Percentiles rank a stretch among this genome's conserved stretches.
phyloP scores from a whole-genome alignment of 2,329 filamentous ascomycete species.

The Bimuria novae-zelandiae region DNA sequence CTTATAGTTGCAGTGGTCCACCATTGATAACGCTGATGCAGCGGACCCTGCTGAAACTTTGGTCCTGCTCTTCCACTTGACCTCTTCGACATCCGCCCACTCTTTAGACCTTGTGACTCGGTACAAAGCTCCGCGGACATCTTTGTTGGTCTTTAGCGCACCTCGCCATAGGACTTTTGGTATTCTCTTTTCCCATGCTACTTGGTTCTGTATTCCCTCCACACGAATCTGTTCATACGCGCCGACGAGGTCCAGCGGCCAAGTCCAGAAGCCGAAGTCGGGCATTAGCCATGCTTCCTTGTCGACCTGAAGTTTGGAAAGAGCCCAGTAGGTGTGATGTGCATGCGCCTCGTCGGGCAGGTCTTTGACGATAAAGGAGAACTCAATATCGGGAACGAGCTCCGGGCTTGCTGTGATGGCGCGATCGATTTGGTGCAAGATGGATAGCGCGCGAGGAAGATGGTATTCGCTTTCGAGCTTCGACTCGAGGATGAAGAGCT shows the following conservation, averaged over 20 bases:
- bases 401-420: constrained; percentile 57
- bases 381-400: constrained; percentile 56
- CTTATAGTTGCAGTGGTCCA: constrained; percentile 35
- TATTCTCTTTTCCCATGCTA: constrained; percentile 21
- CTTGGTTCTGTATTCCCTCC: constrained; percentile 14
- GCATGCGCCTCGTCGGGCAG: constrained; percentile 18
- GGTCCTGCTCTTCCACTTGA: constrained; percentile 19
- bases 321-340: constrained; percentile 19
- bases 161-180: constrained; percentile 39
- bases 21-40: constrained; percentile 19
- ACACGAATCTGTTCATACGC: constrained; percentile 19
- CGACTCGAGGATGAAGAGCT: constrained; percentile 42
- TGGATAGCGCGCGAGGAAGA: constrained; percentile 46
- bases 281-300: constrained; percentile 27
- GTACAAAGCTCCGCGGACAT: constrained; percentile 18
- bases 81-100: constrained; percentile 23
- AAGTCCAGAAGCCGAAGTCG: constrained; percentile 32
- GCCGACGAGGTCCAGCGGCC: constrained; percentile 23
- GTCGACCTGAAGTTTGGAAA: constrained; percentile 19
- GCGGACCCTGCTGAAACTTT: constrained; percentile 10
- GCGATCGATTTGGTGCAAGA: constrained; percentile 59
- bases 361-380: constrained; percentile 55
- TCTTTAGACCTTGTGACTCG: constrained; percentile 13
- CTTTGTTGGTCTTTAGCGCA: constrained; percentile 30
- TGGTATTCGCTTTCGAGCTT: constrained; percentile 24